Base-by-base conservation (phyloP, 345 rosid species). In the Hirschfeldia incana region DNA sequence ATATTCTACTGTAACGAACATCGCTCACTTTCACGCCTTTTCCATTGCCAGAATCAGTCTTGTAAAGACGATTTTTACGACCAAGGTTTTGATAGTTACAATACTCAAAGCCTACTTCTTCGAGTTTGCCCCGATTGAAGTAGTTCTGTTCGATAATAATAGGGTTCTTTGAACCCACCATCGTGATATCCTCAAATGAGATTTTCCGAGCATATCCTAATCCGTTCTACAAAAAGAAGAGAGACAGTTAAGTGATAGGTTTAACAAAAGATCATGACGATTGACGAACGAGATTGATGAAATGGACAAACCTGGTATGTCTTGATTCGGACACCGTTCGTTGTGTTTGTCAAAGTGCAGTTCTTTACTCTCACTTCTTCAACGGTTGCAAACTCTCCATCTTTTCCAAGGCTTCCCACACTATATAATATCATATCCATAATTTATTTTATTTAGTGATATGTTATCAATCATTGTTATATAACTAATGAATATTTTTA, bases 81-180 rank as follows among this genome's bases (percentile, higher is more conserved):
- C 33, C 66, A 51, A 55, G 61, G 37, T 11, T 69, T 64, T 69
- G 66, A 15, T 51, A 15, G 37, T 10, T 79, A 46, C 42, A 32
- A 11, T 46, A 59, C 36, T 68, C 70, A 36, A 55, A 26, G 63
- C 55, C 15, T n/a, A 3, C 3, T 32, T 7, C 33, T 53, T 30
- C 15, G 15, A 28, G 8, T 16, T 59, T 80, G 8, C 76, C 42
- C 1, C 13, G 10, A 26, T 69, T 12, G 10, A 34, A 12, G 67
- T 80, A 85, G 5, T 33, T 70, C 69, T 87, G 87, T 27, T 85
- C 82, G 30, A 87, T 82, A 30, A 87, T 85, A 2, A 87, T 84
- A 0, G 90, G 90, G 46, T 78, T 83, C 28, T 3, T 2, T 9
- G 82, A 29, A 3, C 21, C 65, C 2, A 60, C 46, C 76, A 85